Base-by-base conservation (phyloP, 2,329 filamentous ascomycete species). In the Exophiala phaeomuriformis region DNA sequence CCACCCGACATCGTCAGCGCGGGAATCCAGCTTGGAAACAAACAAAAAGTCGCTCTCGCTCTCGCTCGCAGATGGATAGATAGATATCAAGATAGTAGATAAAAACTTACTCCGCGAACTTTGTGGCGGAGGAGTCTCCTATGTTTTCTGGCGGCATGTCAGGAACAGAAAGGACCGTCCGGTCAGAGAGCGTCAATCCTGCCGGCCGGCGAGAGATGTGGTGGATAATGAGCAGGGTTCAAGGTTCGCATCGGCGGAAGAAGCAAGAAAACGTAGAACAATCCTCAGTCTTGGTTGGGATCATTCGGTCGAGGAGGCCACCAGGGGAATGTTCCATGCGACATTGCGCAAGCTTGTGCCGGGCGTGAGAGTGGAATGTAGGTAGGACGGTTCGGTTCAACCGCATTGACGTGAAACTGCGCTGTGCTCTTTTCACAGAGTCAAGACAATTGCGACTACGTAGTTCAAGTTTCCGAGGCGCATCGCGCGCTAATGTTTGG, bases 21-120 rank as follows among this genome's bases (percentile, higher is more conserved):
- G 46, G 31, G 27, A 42, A 49, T 49, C 50, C 42, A 50, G 31
- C 33, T 40, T 40, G 43, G 10, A 30, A 10, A 27, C 32, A 50
- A 51, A 33, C 32, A 46, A 59, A 41, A 29, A 19, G 10, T 31
- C 10, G 29, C 19, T 19, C 19, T 19, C 19, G 19, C 19, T 19
- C 19, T 19, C 19, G 19, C 19, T 19, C 19, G 46, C 12, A 40
- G 42, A 31, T 44, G 39, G 12, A 74, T 19, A 19, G 19, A 19
- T 19, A 19, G 19, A 19, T 19, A 19, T 19, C 19, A 19, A 19
- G 19, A 19, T 19, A 19, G 19, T 19, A 19, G 19, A 19, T 19
- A 19, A 19, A 19, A 19, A 19, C 75, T 67, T 76, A 79, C 76
- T 77, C 74, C 66, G 76, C 75, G 70, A 74, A 78, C 54, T 69